phyloP scores from a whole-genome alignment of 2,329 filamentous ascomycete species.

The Sporothrix schenckii region DNA sequence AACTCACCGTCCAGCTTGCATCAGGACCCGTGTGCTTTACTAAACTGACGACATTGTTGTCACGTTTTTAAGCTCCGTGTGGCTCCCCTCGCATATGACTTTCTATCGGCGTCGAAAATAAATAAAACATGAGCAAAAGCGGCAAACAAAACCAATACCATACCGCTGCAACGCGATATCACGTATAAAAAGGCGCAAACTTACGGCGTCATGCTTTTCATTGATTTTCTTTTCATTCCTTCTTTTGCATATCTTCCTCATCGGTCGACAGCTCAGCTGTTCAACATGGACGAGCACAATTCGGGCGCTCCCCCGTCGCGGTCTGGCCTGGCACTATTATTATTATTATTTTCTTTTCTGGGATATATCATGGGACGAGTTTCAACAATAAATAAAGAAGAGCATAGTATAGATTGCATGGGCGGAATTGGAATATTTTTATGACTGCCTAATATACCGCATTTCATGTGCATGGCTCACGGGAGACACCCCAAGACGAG shows the following conservation, averaged over 20 bases:
- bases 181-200: slow-evolving; percentile 24
- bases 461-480: neutral
- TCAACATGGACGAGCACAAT: slow-evolving; percentile 36
- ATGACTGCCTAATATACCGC: slow-evolving; percentile 1
- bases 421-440: slow-evolving; percentile 17
- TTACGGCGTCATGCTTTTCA: slow-evolving; percentile 20
- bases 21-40: slow-evolving; percentile 54
- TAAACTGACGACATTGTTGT: slow-evolving; percentile 37
- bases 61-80: neutral
- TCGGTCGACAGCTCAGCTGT: slow-evolving; percentile 33
- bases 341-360: slow-evolving; percentile 10
- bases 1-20: slow-evolving; percentile 44
- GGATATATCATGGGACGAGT: slow-evolving; percentile 22
- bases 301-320: neutral
- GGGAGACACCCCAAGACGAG: slow-evolving; percentile 12
- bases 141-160: slow-evolving; percentile 9
- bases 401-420: slow-evolving; percentile 9
- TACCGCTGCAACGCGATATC: slow-evolving; percentile 22
- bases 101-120: slow-evolving; percentile 18
- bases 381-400: slow-evolving; percentile 27
- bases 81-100: neutral
- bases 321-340: slow-evolving; percentile 20
- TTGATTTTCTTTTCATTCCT: slow-evolving; percentile 25
- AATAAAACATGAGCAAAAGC: slow-evolving; percentile 7
- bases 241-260: slow-evolving; percentile 25